A percentile compares a stretch with the other conserved stretches of the same genome.
phyloP scores from a whole-genome alignment of 2,329 filamentous ascomycete species.

The Neofusicoccum umdonicola region DNA sequence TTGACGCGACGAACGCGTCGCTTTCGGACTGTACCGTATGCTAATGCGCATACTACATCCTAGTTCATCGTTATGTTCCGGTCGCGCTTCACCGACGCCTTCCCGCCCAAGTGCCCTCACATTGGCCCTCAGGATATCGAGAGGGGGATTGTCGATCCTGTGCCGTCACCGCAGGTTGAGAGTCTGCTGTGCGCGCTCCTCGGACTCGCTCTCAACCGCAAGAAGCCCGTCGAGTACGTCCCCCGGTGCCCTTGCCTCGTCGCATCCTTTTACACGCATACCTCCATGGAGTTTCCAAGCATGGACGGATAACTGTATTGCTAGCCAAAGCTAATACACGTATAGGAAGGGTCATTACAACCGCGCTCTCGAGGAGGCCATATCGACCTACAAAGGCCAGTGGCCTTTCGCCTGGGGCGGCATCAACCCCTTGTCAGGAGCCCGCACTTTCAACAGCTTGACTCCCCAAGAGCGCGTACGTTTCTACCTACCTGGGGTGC shows the following conservation, averaged over 20 bases:
- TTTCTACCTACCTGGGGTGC: conserved; percentile 18
- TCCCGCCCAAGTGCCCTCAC: conserved; percentile 81
- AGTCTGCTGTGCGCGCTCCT: conserved; percentile 85
- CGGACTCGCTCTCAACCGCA: conserved; percentile 86
- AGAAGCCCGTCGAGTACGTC: conserved; percentile 96
- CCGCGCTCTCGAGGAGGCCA: conserved; percentile 88
- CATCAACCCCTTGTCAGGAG: conserved; percentile 78
- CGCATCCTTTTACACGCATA: not conserved
- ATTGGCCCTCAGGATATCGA: conserved; percentile 96
- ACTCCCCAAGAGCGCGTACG: conserved; percentile 74
- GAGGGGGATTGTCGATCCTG: conserved; percentile 71
- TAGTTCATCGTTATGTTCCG: conserved; percentile 99
- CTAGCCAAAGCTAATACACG: conserved; percentile 30
- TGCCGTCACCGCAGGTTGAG: conserved; percentile 83
- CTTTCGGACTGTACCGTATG: conserved; percentile 19
- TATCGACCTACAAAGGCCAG: conserved; percentile 79
- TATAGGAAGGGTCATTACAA: conserved; percentile 85
- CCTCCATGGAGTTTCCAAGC: not conserved
- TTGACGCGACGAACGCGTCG: conserved; percentile 20
- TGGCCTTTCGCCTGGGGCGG: conserved; percentile 84
- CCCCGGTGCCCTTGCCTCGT: conserved; percentile 22
- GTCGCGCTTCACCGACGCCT: conserved; percentile 84
- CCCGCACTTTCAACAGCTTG: conserved; percentile 80
- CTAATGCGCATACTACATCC: conserved; percentile 31
- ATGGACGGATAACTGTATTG: not conserved